phyloP scores from a whole-genome alignment of 345 rosid species.

The Brassica juncea region DNA sequence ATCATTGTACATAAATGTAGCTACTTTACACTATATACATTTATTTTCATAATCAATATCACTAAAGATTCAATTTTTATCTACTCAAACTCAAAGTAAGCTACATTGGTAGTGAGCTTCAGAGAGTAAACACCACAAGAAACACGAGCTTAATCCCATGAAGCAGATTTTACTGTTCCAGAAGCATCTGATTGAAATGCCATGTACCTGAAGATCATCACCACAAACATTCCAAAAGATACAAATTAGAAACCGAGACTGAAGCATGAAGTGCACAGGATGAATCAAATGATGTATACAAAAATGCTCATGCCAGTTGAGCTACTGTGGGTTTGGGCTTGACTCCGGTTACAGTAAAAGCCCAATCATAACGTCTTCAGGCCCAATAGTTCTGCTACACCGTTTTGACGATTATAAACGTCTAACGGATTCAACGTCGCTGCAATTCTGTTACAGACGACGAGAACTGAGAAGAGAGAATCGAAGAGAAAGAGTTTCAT shows the following conservation, averaged over 20 bases:
- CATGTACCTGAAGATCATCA: slow-evolving; percentile 63
- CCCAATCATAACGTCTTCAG: no score
- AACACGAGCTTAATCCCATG: neutral
- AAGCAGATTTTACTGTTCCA: slow-evolving; percentile 42
- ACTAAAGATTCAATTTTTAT: neutral
- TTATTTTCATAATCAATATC: neutral
- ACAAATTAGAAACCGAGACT: neutral
- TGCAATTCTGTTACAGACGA: no score
- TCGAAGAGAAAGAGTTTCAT: no score
- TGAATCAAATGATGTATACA: neutral
- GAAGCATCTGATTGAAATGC: slow-evolving; percentile 94
- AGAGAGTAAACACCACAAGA: neutral
- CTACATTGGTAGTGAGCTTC: neutral
- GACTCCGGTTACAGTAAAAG: no score
- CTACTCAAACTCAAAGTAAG: neutral
- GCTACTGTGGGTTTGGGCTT: no score
- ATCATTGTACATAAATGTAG: neutral
- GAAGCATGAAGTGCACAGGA: neutral
- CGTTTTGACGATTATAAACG: no score
- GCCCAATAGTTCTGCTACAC: no score
- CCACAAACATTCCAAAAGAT: neutral
- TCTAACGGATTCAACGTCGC: no score
- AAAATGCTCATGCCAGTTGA: slow-evolving; percentile 50
- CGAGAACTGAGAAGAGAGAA: no score
- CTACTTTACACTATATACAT: neutral